These are phyloP conservation scores for Polyporus tsugae DNA, from an alignment of 1,284 basidiomycete species.

Conservation along the genomic window DNA sequence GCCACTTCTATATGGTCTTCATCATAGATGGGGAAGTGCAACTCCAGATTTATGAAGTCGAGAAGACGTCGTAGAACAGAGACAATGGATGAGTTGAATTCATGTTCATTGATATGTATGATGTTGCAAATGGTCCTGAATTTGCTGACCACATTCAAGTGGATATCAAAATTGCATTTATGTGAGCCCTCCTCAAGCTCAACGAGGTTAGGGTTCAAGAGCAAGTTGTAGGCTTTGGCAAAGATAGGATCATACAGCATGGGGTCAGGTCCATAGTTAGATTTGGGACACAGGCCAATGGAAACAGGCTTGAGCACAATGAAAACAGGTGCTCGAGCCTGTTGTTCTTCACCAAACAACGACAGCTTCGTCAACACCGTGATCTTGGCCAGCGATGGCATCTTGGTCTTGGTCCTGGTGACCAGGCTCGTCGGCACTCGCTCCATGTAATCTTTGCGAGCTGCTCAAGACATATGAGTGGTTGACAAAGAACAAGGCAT, in stretches of 20 bases:
- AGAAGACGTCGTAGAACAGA: not conserved
- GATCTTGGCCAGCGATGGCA: no score
- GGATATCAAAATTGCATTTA: not conserved
- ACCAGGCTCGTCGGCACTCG: not conserved
- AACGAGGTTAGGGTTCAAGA: not conserved
- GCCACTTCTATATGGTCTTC: not conserved
- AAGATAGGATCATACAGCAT: not conserved
- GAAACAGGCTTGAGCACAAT: no score
- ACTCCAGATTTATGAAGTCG: not conserved
- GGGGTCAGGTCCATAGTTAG: not conserved
- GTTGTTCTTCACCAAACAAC: no score
- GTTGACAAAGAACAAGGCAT: not conserved
- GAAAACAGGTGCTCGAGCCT: no score
- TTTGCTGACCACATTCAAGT: not conserved
- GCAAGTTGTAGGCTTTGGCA: not conserved
- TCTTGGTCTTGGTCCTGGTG: no score
- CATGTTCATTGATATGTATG: not conserved
- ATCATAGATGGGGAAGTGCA: not conserved
- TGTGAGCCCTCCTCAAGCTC: not conserved
- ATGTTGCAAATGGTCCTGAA: not conserved
- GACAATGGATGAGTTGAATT: not conserved
- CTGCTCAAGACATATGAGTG: not conserved
- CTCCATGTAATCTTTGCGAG: not conserved
- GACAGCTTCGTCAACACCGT: no score
- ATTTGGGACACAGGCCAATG: no score